phyloP scores from a whole-genome alignment of 495 filamentous ascomycete genomes.

The Trypethelium eluteriae region DNA sequence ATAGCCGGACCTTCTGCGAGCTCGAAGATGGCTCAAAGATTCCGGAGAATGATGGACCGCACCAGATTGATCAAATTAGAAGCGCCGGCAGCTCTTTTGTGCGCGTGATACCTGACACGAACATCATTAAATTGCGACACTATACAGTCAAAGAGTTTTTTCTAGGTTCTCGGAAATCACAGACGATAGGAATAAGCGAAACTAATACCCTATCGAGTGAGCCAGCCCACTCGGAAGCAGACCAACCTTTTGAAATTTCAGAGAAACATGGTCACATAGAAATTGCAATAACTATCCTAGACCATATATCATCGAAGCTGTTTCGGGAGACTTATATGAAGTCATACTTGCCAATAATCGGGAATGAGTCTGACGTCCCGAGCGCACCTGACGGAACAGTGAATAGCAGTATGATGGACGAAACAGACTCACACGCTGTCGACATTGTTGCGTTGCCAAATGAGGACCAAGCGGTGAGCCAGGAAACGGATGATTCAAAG shows the following conservation, averaged over 20 bases:
- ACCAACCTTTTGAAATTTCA: background rate
- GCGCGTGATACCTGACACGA: background rate
- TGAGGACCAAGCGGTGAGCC: no score
- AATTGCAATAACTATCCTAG: slow-evolving; percentile 9
- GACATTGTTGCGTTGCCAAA: no score
- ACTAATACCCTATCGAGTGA: background rate
- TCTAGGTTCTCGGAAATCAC: background rate
- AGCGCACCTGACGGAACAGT: background rate
- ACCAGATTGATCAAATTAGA: slow-evolving; percentile 10
- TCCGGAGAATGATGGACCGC: background rate
- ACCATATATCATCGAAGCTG: background rate
- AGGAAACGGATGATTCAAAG: no score
- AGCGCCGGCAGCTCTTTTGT: slow-evolving; percentile 6
- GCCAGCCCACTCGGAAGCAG: background rate
- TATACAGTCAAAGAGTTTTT: background rate
- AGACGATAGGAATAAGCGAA: background rate
- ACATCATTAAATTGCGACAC: background rate
- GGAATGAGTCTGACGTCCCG: background rate
- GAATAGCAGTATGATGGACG: no score
- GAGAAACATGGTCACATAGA: slow-evolving; percentile 13
- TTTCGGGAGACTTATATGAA: background rate
- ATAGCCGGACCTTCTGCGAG: slow-evolving; percentile 9
- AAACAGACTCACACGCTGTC: no score
- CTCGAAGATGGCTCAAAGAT: background rate
- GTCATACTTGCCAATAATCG: background rate